phyloP scores from a whole-genome alignment of 495 filamentous ascomycete genomes.

The Annulohypoxylon moriforme region DNA sequence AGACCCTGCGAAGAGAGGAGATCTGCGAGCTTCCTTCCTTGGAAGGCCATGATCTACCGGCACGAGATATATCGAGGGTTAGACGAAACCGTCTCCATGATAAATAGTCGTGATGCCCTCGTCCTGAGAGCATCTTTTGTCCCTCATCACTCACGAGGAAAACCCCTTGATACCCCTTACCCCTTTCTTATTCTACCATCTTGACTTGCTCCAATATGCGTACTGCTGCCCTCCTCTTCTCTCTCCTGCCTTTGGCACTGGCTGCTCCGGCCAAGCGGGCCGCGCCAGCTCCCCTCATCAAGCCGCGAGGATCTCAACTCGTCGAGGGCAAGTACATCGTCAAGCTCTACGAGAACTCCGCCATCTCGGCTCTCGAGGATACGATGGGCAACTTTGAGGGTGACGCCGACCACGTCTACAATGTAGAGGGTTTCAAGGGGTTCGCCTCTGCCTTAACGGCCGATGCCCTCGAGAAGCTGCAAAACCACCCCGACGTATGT shows the following conservation, averaged over 20 bases:
- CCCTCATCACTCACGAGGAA: slow-evolving; percentile 30
- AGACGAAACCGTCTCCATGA: slow-evolving; percentile 30
- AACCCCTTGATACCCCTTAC: slow-evolving; percentile 12
- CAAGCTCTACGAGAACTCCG: slow-evolving; percentile 61
- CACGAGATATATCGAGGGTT: slow-evolving; percentile 26
- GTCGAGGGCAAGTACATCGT: slow-evolving; percentile 67
- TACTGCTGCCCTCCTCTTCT: slow-evolving; percentile 40
- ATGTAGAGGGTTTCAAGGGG: slow-evolving; percentile 56
- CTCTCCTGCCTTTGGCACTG: slow-evolving; percentile 48
- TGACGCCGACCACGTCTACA: slow-evolving; percentile 57
- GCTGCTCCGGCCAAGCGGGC: slow-evolving; percentile 50
- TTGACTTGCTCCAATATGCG: slow-evolving; percentile 46
- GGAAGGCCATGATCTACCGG: slow-evolving; percentile 39
- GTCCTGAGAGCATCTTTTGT: slow-evolving; percentile 24
- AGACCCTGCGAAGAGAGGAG: slow-evolving; percentile 41
- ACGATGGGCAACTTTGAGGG: slow-evolving; percentile 45
- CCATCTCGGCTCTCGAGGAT: slow-evolving; percentile 46
- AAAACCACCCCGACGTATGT: slow-evolving; percentile 55
- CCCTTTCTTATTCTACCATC: slow-evolving; percentile 5
- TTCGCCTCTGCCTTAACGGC: slow-evolving; percentile 54
- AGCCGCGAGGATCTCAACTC: slow-evolving; percentile 50
- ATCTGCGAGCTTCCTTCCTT: slow-evolving; percentile 42
- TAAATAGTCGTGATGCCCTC: slow-evolving; percentile 48
- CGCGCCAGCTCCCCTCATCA: slow-evolving; percentile 51
- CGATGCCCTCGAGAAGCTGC: slow-evolving; percentile 55